phyloP scores from a whole-genome alignment of 2,329 filamentous ascomycete species.

The Aspergillus hiratsukae region DNA sequence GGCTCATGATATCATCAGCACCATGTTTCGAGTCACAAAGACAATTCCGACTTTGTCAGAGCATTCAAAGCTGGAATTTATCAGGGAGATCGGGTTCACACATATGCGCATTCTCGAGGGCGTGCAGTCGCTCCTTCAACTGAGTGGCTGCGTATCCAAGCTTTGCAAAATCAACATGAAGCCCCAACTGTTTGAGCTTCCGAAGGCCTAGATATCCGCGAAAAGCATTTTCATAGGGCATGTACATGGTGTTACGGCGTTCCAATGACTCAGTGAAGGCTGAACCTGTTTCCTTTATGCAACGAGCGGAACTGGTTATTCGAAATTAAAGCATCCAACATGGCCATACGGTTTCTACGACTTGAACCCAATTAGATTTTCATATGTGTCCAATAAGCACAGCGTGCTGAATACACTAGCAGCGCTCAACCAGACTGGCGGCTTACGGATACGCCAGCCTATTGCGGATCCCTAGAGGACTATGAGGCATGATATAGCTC shows the following conservation, averaged over 20 bases:
- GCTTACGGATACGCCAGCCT: neutral
- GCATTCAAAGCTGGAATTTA: constrained; percentile 93
- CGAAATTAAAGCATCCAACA: neutral
- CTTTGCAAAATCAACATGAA: constrained; percentile 97
- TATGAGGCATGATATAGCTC: neutral
- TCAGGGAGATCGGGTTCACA: constrained; percentile 97
- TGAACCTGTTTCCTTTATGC: neutral
- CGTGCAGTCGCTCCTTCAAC: constrained; percentile 87
- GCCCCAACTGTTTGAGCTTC: constrained; percentile 66
- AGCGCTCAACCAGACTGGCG: neutral
- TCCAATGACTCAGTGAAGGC: neutral
- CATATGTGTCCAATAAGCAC: neutral
- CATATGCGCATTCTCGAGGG: constrained; percentile 99
- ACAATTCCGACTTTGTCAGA: constrained; percentile 88
- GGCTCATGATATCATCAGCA: constrained; percentile 98
- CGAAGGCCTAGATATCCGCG: constrained; percentile 21
- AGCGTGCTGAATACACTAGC: neutral
- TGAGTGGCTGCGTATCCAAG: constrained; percentile 86
- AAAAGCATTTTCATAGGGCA: constrained; percentile 12
- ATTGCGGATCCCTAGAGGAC: neutral
- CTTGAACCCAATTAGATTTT: neutral
- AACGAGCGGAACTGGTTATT: neutral
- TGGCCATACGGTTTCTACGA: neutral
- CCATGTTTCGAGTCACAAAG: constrained; percentile 98
- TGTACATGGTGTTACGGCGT: constrained; percentile 20